phyloP scores from a whole-genome alignment of 805 yeast genomes.

The Yamadazyma insecticola region DNA sequence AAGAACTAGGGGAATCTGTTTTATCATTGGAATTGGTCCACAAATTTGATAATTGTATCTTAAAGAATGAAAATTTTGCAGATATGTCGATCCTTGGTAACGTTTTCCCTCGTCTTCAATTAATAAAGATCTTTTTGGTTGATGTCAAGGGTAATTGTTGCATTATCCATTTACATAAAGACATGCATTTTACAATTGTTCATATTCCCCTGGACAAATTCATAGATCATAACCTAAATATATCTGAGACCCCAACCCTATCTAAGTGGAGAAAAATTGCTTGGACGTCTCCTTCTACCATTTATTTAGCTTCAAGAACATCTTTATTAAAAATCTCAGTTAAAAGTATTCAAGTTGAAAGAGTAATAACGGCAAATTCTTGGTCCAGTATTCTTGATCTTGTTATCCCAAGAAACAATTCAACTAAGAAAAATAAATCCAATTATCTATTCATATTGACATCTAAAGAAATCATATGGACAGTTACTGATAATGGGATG shows the following conservation, averaged over 20 bases:
- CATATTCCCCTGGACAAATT: background rate
- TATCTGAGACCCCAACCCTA: slow-evolving; percentile 36
- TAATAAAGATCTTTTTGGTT: slow-evolving; percentile 34
- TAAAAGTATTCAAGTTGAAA: slow-evolving; percentile 11
- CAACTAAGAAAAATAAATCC: too few relatives aligned
- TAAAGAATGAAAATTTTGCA: slow-evolving; percentile 27
- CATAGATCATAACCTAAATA: slow-evolving; percentile 27
- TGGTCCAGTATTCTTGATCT: slow-evolving; percentile 53
- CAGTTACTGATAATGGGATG: slow-evolving; percentile 26
- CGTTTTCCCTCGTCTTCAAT: slow-evolving; percentile 42
- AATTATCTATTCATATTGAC: slow-evolving; percentile 53
- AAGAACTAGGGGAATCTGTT: slow-evolving; percentile 4
- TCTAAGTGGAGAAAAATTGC: slow-evolving; percentile 51
- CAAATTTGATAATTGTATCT: slow-evolving; percentile 2
- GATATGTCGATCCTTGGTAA: too few relatives aligned
- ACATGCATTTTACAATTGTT: background rate
- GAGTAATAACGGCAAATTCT: slow-evolving; percentile 43
- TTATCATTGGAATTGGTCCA: slow-evolving; percentile 6
- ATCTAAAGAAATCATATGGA: slow-evolving; percentile 58
- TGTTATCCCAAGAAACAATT: slow-evolving; percentile 4
- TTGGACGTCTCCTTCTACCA: slow-evolving; percentile 36
- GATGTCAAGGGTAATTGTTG: slow-evolving; percentile 55
- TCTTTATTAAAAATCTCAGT: slow-evolving; percentile 30
- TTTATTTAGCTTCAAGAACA: slow-evolving; percentile 40
- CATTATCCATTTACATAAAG: slow-evolving; percentile 23